Evolutionary conservation across 1,284 basidiomycete species (phyloP).

Genomic region (Marasmius fiardii): DNA sequence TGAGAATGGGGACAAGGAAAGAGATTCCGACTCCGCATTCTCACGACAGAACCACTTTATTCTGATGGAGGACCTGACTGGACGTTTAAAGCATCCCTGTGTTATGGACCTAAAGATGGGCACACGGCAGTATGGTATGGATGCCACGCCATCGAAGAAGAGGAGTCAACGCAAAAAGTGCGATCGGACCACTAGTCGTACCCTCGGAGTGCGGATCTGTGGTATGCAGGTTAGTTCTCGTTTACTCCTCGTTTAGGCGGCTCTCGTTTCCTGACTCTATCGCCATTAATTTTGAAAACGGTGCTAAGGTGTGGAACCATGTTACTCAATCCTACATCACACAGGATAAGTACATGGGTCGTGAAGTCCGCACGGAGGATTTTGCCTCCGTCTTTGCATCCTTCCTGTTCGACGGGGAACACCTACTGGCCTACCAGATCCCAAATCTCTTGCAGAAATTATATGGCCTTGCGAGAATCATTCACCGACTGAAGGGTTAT

Average conservation of each 20-base stretch:
- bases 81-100: slow-evolving; percentile 89
- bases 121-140: slow-evolving; percentile 96
- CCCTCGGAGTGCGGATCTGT: slow-evolving; percentile 90
- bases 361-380: slow-evolving; percentile 83
- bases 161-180: slow-evolving; percentile 98
- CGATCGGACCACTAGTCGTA: slow-evolving; percentile 90
- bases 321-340: slow-evolving; percentile 80
- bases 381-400: slow-evolving; percentile 81
- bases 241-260: not conserved
- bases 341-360: slow-evolving; percentile 96
- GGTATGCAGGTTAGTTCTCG: slow-evolving; percentile 89
- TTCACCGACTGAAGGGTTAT: slow-evolving; percentile 86
- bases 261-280: slow-evolving; percentile 1
- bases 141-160: slow-evolving; percentile 92
- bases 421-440: slow-evolving; percentile 87
- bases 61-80: slow-evolving; percentile 98
- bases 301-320: slow-evolving; percentile 83
- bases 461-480: slow-evolving; percentile 90
- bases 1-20: slow-evolving; percentile 2
- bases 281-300: slow-evolving; percentile 13
- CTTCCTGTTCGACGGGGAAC: slow-evolving; percentile 86
- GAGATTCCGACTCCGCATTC: slow-evolving; percentile 37
- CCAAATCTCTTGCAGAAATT: slow-evolving; percentile 90
- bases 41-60: slow-evolving; percentile 97
- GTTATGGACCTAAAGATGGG: slow-evolving; percentile 99